Conservation (phyloP, 2,329 filamentous ascomycete genomes). For the Talaromyces sp. region DNA sequence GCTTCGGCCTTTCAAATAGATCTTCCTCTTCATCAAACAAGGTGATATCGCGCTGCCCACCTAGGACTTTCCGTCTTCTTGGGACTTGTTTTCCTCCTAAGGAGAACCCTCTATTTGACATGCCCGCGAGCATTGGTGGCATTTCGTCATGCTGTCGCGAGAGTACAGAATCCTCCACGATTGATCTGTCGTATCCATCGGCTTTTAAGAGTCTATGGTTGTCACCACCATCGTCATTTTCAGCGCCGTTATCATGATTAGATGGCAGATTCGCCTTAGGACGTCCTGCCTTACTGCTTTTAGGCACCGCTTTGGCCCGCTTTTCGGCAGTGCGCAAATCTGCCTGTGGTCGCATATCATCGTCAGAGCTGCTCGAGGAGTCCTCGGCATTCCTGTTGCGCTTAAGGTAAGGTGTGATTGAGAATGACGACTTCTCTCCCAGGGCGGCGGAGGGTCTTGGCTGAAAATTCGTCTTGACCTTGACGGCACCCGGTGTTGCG, state of each 20-base stretch:
- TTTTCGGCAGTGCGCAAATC: background rate
- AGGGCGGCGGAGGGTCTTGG: constrained; percentile 55
- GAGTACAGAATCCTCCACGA: constrained; percentile 13
- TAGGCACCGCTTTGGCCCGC: background rate
- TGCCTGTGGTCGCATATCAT: constrained; percentile 22
- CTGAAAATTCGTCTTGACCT: constrained; percentile 55
- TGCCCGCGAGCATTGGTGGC: constrained; percentile 31
- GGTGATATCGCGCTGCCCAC: constrained; percentile 58
- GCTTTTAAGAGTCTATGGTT: background rate
- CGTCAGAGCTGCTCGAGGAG: constrained; percentile 27
- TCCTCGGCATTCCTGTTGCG: constrained; percentile 59
- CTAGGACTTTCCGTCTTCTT: constrained; percentile 72
- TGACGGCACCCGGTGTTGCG: constrained; percentile 50
- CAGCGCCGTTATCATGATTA: background rate
- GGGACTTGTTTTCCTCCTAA: constrained; percentile 44
- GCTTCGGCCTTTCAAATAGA: constrained; percentile 35
- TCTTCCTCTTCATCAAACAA: constrained; percentile 70
- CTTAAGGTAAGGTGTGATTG: constrained; percentile 90
- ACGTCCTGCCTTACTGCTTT: background rate
- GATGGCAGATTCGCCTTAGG: background rate
- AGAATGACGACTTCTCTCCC: constrained; percentile 88
- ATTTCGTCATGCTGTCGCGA: constrained; percentile 18
- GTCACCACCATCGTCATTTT: background rate
- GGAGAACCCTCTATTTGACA: constrained; percentile 22
- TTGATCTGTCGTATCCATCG: background rate